Percentiles rank a stretch among this genome's conserved stretches.
Conservation (phyloP, 495 filamentous ascomycete species). For the Penicillium ochrochloron region DNA sequence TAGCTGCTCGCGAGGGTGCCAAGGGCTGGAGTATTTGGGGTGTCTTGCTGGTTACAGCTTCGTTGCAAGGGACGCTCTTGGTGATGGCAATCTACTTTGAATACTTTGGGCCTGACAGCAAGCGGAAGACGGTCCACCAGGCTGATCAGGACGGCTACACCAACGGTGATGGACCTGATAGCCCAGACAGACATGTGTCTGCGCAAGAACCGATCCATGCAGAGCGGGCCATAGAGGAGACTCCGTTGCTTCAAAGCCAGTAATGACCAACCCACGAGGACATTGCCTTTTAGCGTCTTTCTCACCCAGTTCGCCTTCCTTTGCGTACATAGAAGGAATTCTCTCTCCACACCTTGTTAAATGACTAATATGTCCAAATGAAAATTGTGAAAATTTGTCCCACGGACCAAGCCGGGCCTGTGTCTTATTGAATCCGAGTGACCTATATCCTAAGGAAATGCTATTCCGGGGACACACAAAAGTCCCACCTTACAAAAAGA, state of each 20-base stretch:
- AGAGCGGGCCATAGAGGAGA: conserved; percentile 52
- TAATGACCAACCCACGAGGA: conserved; percentile 13
- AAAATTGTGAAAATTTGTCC: conserved; percentile 1
- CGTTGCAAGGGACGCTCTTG: conserved; percentile 82
- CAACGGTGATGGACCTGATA: conserved; percentile 35
- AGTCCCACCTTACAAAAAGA: conserved; percentile 13
- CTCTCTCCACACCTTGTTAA: not conserved
- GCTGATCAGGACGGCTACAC: conserved; percentile 42
- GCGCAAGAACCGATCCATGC: conserved; percentile 31
- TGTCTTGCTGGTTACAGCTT: conserved; percentile 81
- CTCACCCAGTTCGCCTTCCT: not conserved
- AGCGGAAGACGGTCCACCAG: conserved; percentile 36
- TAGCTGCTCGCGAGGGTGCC: conserved; percentile 77
- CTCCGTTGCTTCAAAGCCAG: conserved; percentile 45
- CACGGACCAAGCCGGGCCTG: conserved; percentile 5
- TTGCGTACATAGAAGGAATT: conserved; percentile 10
- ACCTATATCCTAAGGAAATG: conserved; percentile 10
- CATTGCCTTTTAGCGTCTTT: not conserved
- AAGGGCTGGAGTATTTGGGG: conserved; percentile 96
- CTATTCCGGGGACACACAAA: conserved; percentile 13
- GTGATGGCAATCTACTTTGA: conserved; percentile 82
- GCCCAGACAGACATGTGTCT: conserved; percentile 15
- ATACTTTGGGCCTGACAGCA: conserved; percentile 44
- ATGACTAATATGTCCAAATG: conserved; percentile 11
- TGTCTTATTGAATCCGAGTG: conserved; percentile 1